Evolutionary conservation across 2,329 filamentous ascomycete species (phyloP).

Genomic region (Colletotrichum orchidophilum): DNA sequence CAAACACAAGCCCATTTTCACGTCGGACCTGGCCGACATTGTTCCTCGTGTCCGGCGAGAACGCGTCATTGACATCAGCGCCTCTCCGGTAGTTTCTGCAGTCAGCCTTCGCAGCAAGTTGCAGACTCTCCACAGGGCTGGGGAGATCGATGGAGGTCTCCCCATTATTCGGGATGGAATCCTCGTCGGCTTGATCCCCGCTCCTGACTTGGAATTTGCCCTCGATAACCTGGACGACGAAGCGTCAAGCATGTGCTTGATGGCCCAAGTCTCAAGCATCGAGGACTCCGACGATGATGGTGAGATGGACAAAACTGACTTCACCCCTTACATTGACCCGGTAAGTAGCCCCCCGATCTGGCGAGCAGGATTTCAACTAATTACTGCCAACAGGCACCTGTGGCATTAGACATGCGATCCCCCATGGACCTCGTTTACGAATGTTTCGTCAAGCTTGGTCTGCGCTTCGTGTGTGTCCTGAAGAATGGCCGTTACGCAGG

Average conservation of each 20-base stretch:
- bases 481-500: constrained; percentile 87
- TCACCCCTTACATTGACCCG: constrained; percentile 91
- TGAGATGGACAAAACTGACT: constrained; percentile 76
- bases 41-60: constrained; percentile 78
- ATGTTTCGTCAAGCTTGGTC: constrained; percentile 91
- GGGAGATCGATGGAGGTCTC: constrained; percentile 91
- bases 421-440: constrained; percentile 97
- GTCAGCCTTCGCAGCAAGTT: constrained; percentile 81
- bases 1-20: constrained; percentile 92
- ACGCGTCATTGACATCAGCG: constrained; percentile 87
- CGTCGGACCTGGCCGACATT: constrained; percentile 87
- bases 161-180: constrained; percentile 83
- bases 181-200: constrained; percentile 90
- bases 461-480: constrained; percentile 92
- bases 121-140: constrained; percentile 81
- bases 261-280: constrained; percentile 73
- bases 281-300: constrained; percentile 71
- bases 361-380: neutral
- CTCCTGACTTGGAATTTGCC: constrained; percentile 92
- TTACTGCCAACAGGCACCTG: constrained; percentile 68
- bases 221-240: constrained; percentile 86
- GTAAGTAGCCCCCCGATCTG: constrained; percentile 53
- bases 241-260: constrained; percentile 78
- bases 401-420: constrained; percentile 86
- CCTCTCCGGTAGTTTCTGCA: constrained; percentile 82